These are phyloP conservation scores for Talaromyces wortmannii DNA, from an alignment of 495 filamentous ascomycete species.

Conservation along the genomic window DNA sequence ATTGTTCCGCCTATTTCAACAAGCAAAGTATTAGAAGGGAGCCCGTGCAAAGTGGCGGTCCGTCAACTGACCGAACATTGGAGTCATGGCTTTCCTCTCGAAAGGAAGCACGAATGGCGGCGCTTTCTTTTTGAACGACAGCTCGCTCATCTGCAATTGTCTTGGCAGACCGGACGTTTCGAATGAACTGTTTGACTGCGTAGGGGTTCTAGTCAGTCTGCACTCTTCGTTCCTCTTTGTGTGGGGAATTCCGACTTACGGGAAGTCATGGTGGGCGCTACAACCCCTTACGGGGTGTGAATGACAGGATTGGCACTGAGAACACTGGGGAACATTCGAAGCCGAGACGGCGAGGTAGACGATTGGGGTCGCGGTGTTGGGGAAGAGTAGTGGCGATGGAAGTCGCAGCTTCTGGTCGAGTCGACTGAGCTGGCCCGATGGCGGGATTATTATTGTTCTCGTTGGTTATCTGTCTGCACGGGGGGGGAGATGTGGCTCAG, in stretches of 20 bases:
- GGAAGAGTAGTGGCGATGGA: not conserved
- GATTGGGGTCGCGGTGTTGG: not conserved
- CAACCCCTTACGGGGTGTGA: constrained; percentile 5
- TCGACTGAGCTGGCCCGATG: too few relatives aligned
- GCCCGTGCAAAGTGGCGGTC: not conserved
- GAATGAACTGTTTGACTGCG: constrained; percentile 98
- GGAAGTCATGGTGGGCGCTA: constrained; percentile 50
- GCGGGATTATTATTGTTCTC: too few relatives aligned
- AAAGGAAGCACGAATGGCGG: constrained; percentile 92
- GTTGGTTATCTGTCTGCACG: too few relatives aligned
- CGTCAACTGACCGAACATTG: constrained; percentile 61
- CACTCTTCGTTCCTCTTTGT: constrained; percentile 13
- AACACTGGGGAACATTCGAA: not conserved
- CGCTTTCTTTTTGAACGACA: constrained; percentile 98
- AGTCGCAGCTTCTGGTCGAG: not conserved
- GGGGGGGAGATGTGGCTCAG: too few relatives aligned
- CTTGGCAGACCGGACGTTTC: constrained; percentile 96
- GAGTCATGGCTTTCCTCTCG: constrained; percentile 92
- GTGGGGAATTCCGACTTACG: constrained; percentile 43
- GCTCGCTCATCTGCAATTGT: constrained; percentile 97
- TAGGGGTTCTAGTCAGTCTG: constrained; percentile 4
- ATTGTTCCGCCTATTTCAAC: constrained; percentile 76
- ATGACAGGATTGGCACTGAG: not conserved
- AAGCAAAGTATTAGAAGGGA: constrained; percentile 14
- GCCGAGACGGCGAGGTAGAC: not conserved